Conservation (phyloP, 208 protist genomes). For the Endotrypanum monterogeii region DNA sequence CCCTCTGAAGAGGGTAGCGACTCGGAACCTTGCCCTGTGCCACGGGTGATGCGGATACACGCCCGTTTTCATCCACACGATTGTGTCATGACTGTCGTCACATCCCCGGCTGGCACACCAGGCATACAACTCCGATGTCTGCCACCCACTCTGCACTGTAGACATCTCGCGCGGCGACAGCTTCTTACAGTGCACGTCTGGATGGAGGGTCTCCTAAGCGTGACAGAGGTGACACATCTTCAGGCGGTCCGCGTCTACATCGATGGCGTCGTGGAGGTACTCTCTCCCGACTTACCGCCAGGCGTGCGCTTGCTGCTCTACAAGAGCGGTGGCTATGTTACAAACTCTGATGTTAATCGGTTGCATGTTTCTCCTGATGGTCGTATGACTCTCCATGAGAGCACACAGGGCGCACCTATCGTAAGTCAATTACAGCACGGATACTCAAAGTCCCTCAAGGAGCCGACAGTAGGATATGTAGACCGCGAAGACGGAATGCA, state of each 20-base stretch:
- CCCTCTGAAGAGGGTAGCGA: conserved; percentile 1
- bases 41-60: conserved; percentile 21
- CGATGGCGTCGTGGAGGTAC: conserved; percentile 54
- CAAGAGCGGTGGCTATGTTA: conserved; percentile 45
- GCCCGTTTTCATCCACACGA: conserved; percentile 12
- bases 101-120: conserved; percentile 6
- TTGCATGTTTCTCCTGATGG: conserved; percentile 20
- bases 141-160: conserved; percentile 5
- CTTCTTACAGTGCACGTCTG: conserved; percentile 48
- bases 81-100: conserved; percentile 17
- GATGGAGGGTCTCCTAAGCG: conserved; percentile 25
- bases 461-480: background rate
- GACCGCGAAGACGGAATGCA: conserved; percentile 27
- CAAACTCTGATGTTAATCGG: background rate
- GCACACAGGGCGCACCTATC: background rate
- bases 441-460: conserved; percentile 2
- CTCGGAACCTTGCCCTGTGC: background rate
- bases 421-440: conserved; percentile 20
- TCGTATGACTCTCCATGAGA: conserved; percentile 14
- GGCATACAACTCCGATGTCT: conserved; percentile 17
- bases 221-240: conserved; percentile 25
- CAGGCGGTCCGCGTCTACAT: conserved; percentile 32
- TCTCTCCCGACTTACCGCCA: conserved; percentile 29
- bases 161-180: background rate
- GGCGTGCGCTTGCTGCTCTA: conserved; percentile 50